phyloP scores from a whole-genome alignment of 2,329 filamentous ascomycete genomes.

The Cordyceps militaris region DNA sequence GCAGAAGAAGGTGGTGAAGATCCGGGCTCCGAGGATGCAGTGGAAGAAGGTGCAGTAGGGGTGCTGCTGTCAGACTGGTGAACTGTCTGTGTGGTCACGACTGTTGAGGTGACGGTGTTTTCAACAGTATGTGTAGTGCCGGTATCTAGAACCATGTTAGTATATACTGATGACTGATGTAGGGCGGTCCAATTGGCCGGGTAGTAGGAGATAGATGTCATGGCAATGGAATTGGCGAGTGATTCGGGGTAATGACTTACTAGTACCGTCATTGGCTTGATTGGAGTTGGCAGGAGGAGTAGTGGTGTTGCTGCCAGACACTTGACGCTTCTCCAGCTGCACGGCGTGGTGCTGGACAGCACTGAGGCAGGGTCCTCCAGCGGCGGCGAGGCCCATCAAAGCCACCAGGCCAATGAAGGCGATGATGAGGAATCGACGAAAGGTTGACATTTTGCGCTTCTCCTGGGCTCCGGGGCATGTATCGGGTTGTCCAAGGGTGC shows the following conservation, averaged over 20 bases:
- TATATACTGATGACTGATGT: background rate
- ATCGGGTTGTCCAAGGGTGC: slow-evolving; percentile 1
- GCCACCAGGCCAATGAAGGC: slow-evolving; percentile 33
- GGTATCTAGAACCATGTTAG: background rate
- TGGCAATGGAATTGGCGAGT: background rate
- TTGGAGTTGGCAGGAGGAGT: background rate
- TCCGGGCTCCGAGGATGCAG: background rate
- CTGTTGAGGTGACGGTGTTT: background rate
- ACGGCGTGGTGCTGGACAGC: background rate
- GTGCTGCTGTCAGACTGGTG: background rate
- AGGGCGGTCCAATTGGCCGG: background rate
- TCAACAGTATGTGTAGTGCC: background rate
- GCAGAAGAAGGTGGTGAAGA: background rate
- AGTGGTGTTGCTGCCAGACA: slow-evolving; percentile 6
- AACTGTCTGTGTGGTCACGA: slow-evolving; percentile 3
- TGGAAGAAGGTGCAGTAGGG: background rate
- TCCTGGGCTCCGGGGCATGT: slow-evolving; percentile 2
- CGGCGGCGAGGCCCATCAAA: slow-evolving; percentile 23
- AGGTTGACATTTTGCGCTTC: slow-evolving; percentile 4
- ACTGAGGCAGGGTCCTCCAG: background rate
- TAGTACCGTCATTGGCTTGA: background rate
- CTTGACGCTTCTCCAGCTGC: slow-evolving; percentile 9
- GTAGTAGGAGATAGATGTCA: background rate
- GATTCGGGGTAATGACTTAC: background rate
- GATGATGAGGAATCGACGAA: slow-evolving; percentile 8